Evolutionary conservation across 371 early-diverging fungal genomes (phyloP).

Genomic region (Mortierella sp.): DNA sequence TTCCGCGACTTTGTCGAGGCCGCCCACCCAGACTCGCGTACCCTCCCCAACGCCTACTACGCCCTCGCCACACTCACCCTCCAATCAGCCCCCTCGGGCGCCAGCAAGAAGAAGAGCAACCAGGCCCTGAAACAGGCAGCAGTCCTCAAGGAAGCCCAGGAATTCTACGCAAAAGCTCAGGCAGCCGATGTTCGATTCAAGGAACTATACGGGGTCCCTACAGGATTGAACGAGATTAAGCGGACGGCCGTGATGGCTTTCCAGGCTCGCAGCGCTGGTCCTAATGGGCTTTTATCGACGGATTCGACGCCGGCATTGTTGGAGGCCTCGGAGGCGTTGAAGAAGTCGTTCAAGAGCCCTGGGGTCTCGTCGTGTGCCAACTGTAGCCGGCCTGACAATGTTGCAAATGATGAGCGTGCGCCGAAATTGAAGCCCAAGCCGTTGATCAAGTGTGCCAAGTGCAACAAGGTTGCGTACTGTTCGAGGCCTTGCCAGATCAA

Average conservation of each 20-base stretch:
- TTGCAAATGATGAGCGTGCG: constrained; percentile 46
- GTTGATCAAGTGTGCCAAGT: constrained; percentile 67
- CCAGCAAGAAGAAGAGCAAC: constrained; percentile 57
- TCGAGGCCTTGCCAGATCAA: constrained; percentile 68
- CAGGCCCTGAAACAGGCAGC: constrained; percentile 56
- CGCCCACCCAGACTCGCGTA: constrained; percentile 67
- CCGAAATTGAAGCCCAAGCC: constrained; percentile 40
- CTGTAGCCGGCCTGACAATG: constrained; percentile 64
- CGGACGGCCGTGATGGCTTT: constrained; percentile 62
- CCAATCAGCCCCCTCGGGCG: constrained; percentile 38
- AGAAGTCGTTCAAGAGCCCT: constrained; percentile 31
- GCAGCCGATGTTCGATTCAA: constrained; percentile 65
- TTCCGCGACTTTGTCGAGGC: constrained; percentile 65
- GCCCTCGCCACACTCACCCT: constrained; percentile 63
- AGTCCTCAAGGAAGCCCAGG: constrained; percentile 57
- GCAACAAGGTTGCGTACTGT: constrained; percentile 70
- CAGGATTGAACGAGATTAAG: constrained; percentile 67
- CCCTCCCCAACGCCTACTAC: constrained; percentile 67
- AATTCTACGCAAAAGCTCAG: constrained; percentile 65
- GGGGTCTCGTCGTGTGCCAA: constrained; percentile 59
- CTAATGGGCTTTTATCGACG: constrained; percentile 10
- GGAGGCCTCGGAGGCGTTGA: constrained; percentile 21
- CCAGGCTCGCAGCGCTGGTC: constrained; percentile 53
- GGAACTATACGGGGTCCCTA: constrained; percentile 64
- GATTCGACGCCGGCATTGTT: constrained; percentile 17